Base-by-base conservation (phyloP, 176 grass and related monocot genomes). In the Dactylis glomerata region DNA sequence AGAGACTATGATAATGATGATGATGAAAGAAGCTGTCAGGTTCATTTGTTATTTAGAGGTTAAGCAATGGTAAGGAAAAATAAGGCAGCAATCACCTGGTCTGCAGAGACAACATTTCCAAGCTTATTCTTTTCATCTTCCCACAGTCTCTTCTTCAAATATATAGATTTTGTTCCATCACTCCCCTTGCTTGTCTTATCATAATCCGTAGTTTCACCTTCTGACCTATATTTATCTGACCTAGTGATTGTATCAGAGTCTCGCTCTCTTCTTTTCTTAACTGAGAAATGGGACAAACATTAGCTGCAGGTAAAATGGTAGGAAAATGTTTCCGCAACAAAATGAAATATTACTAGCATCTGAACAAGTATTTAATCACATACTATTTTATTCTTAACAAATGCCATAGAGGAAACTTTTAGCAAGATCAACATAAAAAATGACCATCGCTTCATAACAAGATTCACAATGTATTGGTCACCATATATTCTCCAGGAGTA, bases 61-160 rank as follows among this genome's bases (percentile, higher is more conserved):
- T 13, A 77, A 61, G 51, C 37, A 28, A 37, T 19, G 31, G 34
- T 27, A 23, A 71, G 3, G 10, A 15, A 68, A 17, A 49, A 11
- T 2, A 73, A 49, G 30, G 31, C 17, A 12, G 36, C 20, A 82
- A 42, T 5, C 72, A 19, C 93, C 93, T 92, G 92, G 49, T 95
- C 90, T 26, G 63, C 12, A 47, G 47, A 74, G 65, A 78, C 58
- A 81, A 30, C 74, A 69, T 88, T 89, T 78, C 82, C 88, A 78
- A 89, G 73, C 75, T 92, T 89, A 74, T 88, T 91, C 37, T 81
- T 84, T 62, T 88, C 93, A 54, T 92, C 90, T 82, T 79, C 85
- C 82, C 84, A 77, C 36, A 87, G 65, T 82, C 69, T 87, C 74
- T 79, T 92, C 73, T 90, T 92, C 76, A 90, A 83, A 77, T 88